Evolutionary conservation across 805 yeast species (phyloP), one percentile per base, ranked within the genome.

Genomic region (Pichia cabralensis): DNA sequence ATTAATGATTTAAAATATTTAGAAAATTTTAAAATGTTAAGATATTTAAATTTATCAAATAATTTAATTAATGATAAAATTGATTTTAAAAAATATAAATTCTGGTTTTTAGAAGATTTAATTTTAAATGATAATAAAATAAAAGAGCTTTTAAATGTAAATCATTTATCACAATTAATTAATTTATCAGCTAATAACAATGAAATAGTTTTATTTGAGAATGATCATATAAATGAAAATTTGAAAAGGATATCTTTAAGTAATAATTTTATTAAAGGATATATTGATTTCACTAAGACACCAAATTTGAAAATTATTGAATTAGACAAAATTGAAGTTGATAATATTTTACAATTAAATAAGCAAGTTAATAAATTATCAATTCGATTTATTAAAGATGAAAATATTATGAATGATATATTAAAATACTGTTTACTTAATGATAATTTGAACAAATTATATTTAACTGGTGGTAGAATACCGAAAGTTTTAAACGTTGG

Each of bases 181-280:
- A 47, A 61, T 6, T 48, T 72, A 27, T 63, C 69, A 24, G 49
- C 60, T 25, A 64, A 64, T 35, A 66, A 62, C 11, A 72, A 72
- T 43, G 48, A 46, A 19, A 36, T 72, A 28, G 28, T 29, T 2
- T 45, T 30, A 28, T 7, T 45, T 26, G 34, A 35, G 21, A n/a
- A 30, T 22, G 21, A 26, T 24, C 26, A 26, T 20, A 18, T 62
- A 59, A 30, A 10, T 28, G 7, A 50, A 47, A 29, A 30, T 28
- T 33, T 42, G 14, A 36, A 30, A 15, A 42, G 39, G 18, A 22
- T 42, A 5, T 31, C 30, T 18, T 17, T 42, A 9, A 42, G 30
- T 27, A 33, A 33, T 11, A 42, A 42, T 26, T 13, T 37, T 7
- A 9, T n/a, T 10, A 26, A 26, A 4, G 22, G 7, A n/a, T 11